These are phyloP conservation scores for Schizochytrium sp. DNA, from an alignment of 108 stramenopile genomes.

Conservation along the genomic window DNA sequence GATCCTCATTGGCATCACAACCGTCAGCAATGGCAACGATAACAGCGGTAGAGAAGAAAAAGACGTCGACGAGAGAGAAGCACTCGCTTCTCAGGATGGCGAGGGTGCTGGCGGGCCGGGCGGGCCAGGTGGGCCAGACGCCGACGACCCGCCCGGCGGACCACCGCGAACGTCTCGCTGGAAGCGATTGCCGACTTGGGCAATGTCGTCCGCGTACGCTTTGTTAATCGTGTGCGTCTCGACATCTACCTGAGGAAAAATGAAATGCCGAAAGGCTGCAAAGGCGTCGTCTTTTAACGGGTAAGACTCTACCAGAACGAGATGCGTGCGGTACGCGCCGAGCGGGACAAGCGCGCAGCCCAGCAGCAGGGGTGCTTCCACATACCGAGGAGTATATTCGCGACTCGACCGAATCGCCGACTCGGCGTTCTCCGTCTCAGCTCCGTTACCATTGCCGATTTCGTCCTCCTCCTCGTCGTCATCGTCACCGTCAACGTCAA, in stretches of 20 bases:
- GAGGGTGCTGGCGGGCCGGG: no score
- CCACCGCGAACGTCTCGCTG: background rate
- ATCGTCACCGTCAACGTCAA: no score
- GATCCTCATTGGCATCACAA: no score
- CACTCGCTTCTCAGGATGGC: no score
- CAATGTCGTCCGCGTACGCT: background rate
- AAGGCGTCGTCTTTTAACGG: background rate
- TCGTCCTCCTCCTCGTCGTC: no score
- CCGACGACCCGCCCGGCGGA: no score
- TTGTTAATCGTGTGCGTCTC: background rate
- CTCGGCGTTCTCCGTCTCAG: no score
- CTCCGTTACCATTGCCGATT: no score
- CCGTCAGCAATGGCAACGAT: no score
- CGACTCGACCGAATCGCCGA: background rate
- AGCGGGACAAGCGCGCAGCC: background rate
- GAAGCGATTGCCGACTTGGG: background rate
- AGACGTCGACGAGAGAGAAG: no score
- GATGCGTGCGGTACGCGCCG: background rate
- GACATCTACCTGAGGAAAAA: background rate
- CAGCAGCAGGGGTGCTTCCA: background rate
- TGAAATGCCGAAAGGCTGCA: background rate
- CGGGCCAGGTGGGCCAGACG: no score
- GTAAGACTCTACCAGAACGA: background rate
- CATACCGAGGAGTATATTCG: background rate
- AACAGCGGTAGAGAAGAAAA: no score